Conservation (phyloP, 2,329 filamentous ascomycete species). For the Claviceps pusilla region DNA sequence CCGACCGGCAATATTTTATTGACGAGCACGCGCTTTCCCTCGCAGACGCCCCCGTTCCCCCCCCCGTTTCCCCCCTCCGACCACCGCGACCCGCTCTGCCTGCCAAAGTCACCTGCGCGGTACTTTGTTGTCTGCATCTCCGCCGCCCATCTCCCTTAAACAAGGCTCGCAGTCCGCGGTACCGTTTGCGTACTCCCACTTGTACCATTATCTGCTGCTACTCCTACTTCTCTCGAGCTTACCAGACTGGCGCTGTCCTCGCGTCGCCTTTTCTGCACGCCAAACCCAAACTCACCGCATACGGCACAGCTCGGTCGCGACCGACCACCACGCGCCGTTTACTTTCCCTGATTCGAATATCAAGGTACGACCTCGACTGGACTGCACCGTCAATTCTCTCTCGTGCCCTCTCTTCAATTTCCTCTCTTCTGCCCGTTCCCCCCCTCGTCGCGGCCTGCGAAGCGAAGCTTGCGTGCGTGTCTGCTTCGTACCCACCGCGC, state of each 20-base stretch:
- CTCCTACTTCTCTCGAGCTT: neutral
- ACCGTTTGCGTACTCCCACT: neutral
- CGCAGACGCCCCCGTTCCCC: slow-evolving; percentile 19
- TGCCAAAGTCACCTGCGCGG: slow-evolving; percentile 11
- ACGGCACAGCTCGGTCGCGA: slow-evolving; percentile 6
- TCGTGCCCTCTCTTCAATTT: neutral
- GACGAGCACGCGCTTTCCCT: slow-evolving; percentile 33
- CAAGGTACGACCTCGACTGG: neutral
- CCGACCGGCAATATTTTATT: slow-evolving; percentile 27
- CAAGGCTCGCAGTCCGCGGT: slow-evolving; percentile 1
- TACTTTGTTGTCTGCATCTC: slow-evolving; percentile 2
- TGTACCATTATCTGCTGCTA: neutral
- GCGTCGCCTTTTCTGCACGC: neutral
- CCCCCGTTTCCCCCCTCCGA: slow-evolving; percentile 12
- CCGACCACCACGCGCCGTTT: slow-evolving; percentile 4
- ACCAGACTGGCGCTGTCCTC: neutral
- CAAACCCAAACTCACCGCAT: slow-evolving; percentile 1
- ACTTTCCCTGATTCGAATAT: neutral
- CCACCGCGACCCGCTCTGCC: slow-evolving; percentile 5
- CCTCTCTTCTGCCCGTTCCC: neutral
- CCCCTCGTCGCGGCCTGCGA: neutral
- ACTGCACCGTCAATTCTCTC: neutral
- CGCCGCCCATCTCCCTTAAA: neutral
- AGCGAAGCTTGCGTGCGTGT: neutral
- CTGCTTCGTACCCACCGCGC: neutral